Base-by-base conservation (phyloP, 768 basidiomycete genomes). In the Astraeus odoratus region DNA sequence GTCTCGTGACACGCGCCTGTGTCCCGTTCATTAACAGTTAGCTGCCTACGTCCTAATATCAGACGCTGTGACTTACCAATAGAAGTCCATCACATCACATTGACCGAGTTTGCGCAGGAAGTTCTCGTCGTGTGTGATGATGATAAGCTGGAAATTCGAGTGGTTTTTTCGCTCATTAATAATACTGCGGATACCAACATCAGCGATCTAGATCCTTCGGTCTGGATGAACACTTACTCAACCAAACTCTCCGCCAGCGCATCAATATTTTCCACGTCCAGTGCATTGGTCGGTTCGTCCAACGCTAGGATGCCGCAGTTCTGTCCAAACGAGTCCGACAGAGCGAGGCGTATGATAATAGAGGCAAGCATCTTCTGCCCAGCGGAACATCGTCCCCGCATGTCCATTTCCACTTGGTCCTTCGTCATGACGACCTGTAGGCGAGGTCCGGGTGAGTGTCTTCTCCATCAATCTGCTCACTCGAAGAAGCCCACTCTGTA, bases 311-410 rank as follows among this genome's bases (percentile, higher is more conserved):
- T 96, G 16, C 96, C 96, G 64, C 96, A 98, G 54, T 95, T 96
- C 61, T 93, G 89, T 3, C 92, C 92, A 57, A 99, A 98, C 2
- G 92, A 95, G 60, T 99, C 96, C 5, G 95, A 95, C 22, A 99
- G 74, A 3, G 96, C 96, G 27, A 99, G 80, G 5, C 96, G 83
- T 57, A 99, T 98, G 66, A 98, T 91, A 65, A 98, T 97, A 18
- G 90, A 94, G 8, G 95, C 96, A 47, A 99, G 70, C 77, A 98
- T 97, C 69, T 99, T 99, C 67, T 99, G 96, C 0, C 96, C 96
- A 1, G 96, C 96, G 13, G 89, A 93, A 67, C 96, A 99, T 51
- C 96, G 81, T 20, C 96, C 96, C 46, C 96, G 83, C 96, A 99
- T 99, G 66, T 98, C 96, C 88, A 99, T 93, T 66, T 98, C 95